A percentile compares a stretch with the other conserved stretches of the same genome.
phyloP scores from a whole-genome alignment of 371 early-diverging fungal genomes.

The Lichtheimia ornata region DNA sequence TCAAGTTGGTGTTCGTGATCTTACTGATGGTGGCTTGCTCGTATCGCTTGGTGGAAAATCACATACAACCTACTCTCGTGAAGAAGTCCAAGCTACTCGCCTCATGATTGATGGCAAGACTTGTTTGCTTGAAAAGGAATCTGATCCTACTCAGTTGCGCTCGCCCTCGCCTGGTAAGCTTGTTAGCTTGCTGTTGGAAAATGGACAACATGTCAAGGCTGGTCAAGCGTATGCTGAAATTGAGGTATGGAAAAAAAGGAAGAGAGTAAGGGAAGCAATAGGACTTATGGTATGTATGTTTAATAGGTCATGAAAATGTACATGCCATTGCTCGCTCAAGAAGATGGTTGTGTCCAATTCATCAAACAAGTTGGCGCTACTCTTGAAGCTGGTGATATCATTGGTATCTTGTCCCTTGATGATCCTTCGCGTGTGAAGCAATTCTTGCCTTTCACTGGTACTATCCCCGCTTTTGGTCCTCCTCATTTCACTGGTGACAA shows the following conservation, averaged over 20 bases:
- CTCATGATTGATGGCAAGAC: conserved; percentile 92
- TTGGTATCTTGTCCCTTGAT: conserved; percentile 90
- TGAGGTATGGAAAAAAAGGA: conserved; percentile 59
- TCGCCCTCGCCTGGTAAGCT: conserved; percentile 97
- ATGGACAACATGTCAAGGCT: conserved; percentile 87
- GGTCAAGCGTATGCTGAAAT: conserved; percentile 97
- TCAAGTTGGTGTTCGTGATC: conserved; percentile 76
- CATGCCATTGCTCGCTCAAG: conserved; percentile 92
- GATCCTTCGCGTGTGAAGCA: conserved; percentile 92
- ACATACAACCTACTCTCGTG: conserved; percentile 89
- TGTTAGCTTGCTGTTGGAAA: conserved; percentile 88
- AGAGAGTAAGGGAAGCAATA: neutral
- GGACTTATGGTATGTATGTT: neutral
- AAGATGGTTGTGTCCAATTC: conserved; percentile 90
- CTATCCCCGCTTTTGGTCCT: conserved; percentile 77
- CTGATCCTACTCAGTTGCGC: conserved; percentile 93
- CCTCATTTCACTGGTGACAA: conserved; percentile 79
- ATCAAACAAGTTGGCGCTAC: conserved; percentile 89
- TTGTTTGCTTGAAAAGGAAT: conserved; percentile 91
- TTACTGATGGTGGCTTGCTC: conserved; percentile 94
- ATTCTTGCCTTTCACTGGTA: conserved; percentile 87
- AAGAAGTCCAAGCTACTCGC: conserved; percentile 88
- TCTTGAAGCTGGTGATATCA: conserved; percentile 89
- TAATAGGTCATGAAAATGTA: conserved; percentile 98
- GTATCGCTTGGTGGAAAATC: conserved; percentile 86